A percentile compares a stretch with the other conserved stretches of the same genome.
These are phyloP conservation scores for Lactarius hatsudake DNA, from an alignment of 768 basidiomycete species.

Conservation along the genomic window DNA sequence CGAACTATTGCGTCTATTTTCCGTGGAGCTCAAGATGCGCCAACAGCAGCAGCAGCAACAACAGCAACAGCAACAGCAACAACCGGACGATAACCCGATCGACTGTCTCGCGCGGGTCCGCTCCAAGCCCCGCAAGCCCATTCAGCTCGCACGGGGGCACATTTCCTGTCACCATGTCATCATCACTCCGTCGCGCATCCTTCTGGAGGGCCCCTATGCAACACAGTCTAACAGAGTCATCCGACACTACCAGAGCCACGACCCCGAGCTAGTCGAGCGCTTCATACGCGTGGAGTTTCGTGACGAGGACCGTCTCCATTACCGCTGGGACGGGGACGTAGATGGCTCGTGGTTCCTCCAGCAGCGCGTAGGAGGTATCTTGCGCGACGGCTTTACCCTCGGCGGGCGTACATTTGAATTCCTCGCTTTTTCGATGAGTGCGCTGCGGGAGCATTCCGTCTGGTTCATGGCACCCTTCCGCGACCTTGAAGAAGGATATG, in stretches of 20 bases:
- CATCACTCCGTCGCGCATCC: slow-evolving; percentile 68
- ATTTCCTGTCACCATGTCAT: slow-evolving; percentile 75
- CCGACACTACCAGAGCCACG: slow-evolving; percentile 46
- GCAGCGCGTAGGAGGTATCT: slow-evolving; percentile 31
- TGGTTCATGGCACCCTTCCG: slow-evolving; percentile 76
- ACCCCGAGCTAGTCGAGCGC: slow-evolving; percentile 50
- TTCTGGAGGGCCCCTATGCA: slow-evolving; percentile 73
- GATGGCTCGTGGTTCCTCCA: slow-evolving; percentile 56
- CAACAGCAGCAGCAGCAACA: slow-evolving; percentile 9
- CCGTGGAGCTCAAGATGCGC: slow-evolving; percentile 46
- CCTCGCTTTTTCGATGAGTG: slow-evolving; percentile 77
- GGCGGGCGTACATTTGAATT: slow-evolving; percentile 76
- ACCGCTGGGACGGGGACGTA: slow-evolving; percentile 67
- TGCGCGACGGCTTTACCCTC: slow-evolving; percentile 65
- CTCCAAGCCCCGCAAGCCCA: slow-evolving; percentile 25
- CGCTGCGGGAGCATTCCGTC: slow-evolving; percentile 77
- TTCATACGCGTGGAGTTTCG: slow-evolving; percentile 85
- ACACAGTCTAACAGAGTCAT: slow-evolving; percentile 81
- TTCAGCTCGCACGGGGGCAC: slow-evolving; percentile 36
- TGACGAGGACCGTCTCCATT: slow-evolving; percentile 76
- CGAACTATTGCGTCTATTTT: slow-evolving; percentile 55
- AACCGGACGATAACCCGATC: slow-evolving; percentile 40
- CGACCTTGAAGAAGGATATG: slow-evolving; percentile 40
- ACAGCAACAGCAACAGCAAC: no score
- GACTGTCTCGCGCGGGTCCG: slow-evolving; percentile 47